Evolutionary conservation across 768 basidiomycete species (phyloP), one percentile per base, ranked within the genome.

Genomic region (Auriscalpium vulgare): DNA sequence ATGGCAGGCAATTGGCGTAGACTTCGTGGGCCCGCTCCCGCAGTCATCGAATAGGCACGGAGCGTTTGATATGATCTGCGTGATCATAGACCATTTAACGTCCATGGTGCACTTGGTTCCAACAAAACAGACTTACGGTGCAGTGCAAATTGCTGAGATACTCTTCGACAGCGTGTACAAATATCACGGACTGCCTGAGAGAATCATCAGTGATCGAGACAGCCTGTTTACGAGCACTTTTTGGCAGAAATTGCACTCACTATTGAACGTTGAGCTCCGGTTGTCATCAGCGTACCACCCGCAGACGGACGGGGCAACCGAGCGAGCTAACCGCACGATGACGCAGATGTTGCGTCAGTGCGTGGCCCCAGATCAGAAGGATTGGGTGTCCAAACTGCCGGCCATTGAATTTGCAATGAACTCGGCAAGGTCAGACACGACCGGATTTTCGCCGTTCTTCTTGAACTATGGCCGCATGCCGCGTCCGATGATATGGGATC

Each of bases 221-320:
- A 58, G 68, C 0, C 59, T 74, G 4, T 80, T 78, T 60, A 78
- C 74, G 0, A 73, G 73, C n/a, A 53, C 46, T 0, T 78, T 78
- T 56, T 79, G 77, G 78, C 49, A 53, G 9, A 62, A 66, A 8
- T 59, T 78, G 0, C 63, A 74, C 55, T 46, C 58, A 43, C 62
- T 64, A 8, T 52, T 73, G 0, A 68, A 69, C 0, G 62, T 64
- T 0, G 65, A 71, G 13, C 62, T 74, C 0, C 49, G 62, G 1
- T 69, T 78, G 68, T 75, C 72, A 0, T 72, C 70, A 0, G 61
- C 74, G 0, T 78, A 69, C 54, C 76, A 78, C 55, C 76, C 76
- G 0, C 63, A 78, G 53, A 72, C 74, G 0, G 74, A 77, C 56
- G 73, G 75, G 0, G 57, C 69, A 0, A 75, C 71, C 0, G 74